Evolutionary conservation across 768 basidiomycete genomes (phyloP).

Genomic region (Mycena pura): DNA sequence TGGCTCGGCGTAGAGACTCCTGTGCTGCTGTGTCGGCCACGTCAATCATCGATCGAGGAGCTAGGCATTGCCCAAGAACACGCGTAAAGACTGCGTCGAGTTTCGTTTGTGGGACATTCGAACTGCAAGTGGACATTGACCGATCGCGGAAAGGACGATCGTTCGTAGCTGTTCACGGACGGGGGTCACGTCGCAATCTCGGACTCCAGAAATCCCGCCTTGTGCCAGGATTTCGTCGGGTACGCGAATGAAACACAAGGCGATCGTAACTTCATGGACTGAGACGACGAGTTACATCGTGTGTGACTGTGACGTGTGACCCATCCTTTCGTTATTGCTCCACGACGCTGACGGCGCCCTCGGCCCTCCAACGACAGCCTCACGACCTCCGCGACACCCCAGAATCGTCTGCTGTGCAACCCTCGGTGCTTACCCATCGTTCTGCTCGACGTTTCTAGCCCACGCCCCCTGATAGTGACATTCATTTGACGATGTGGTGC

Average conservation of each 20-base stretch:
- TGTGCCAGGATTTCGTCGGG: neutral
- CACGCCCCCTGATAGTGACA: constrained; percentile 21
- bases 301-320: too few relatives aligned
- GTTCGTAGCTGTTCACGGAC: too few relatives aligned
- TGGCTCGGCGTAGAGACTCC: constrained; percentile 15
- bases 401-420: neutral
- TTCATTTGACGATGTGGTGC: constrained; percentile 37
- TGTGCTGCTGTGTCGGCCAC: constrained; percentile 9
- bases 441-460: constrained; percentile 14
- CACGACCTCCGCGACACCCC: constrained; percentile 28
- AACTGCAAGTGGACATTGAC: neutral
- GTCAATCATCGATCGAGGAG: constrained; percentile 18
- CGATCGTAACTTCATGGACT: too few relatives aligned
- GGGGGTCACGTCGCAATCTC: too few relatives aligned
- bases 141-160: neutral
- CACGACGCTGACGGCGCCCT: constrained; percentile 24
- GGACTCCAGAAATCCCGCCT: neutral
- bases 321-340: constrained; percentile 26
- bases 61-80: constrained; percentile 3
- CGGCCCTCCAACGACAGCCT: constrained; percentile 6
- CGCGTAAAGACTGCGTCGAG: constrained; percentile 9
- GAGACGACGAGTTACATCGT: too few relatives aligned
- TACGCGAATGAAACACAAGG: neutral
- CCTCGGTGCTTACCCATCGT: neutral
- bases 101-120: neutral